These are phyloP conservation scores for Paspalum notatum DNA, from an alignment of 176 grass and related monocot species.

Conservation along the genomic window DNA sequence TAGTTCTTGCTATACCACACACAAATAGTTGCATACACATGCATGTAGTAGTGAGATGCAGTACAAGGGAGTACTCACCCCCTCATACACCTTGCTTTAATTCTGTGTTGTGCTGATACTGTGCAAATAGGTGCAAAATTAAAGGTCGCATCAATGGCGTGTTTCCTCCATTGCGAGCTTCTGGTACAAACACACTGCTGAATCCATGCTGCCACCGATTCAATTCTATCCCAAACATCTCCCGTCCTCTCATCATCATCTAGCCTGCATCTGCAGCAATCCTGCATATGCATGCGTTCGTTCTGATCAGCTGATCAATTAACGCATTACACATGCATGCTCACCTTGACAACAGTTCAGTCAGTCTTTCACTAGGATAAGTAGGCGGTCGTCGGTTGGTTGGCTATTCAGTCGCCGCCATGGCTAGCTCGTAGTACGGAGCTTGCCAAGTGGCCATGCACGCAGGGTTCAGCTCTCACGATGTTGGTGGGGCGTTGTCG, in stretches of 20 bases:
- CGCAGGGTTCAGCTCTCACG: background rate
- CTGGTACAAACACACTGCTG: background rate
- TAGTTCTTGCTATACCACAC: constrained; percentile 1
- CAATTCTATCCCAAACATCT: background rate
- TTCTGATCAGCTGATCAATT: no score
- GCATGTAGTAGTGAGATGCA: background rate
- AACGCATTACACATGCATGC: background rate
- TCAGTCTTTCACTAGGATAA: background rate
- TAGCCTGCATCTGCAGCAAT: constrained; percentile 1
- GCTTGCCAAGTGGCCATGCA: constrained; percentile 29
- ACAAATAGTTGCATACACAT: constrained; percentile 7
- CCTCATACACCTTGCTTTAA: constrained; percentile 35
- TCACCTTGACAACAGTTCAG: background rate
- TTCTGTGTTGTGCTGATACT: constrained; percentile 36
- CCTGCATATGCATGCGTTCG: no score
- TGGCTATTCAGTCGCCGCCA: background rate
- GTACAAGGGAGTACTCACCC: constrained; percentile 19
- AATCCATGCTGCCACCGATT: background rate
- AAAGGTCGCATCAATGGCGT: constrained; percentile 52
- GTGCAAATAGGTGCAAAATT: constrained; percentile 51
- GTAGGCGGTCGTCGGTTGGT: background rate
- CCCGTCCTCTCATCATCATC: background rate
- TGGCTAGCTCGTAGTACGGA: background rate
- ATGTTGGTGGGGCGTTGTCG: background rate
- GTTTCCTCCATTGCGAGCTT: constrained; percentile 19